Conservation (phyloP, 305 asterid genomes). For the Ilex paraguariensis region DNA sequence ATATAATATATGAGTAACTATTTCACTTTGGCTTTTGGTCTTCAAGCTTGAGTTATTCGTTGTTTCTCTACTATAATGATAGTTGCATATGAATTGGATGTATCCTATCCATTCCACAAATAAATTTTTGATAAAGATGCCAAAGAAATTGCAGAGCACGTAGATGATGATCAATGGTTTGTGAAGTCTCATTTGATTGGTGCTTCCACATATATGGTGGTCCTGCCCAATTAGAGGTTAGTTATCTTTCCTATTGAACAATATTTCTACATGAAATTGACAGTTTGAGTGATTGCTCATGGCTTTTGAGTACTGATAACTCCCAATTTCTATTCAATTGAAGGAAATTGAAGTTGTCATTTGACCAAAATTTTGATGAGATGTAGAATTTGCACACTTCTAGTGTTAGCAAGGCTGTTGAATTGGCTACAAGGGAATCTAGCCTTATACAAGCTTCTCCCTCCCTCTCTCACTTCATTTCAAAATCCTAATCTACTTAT, state of each 20-base stretch:
- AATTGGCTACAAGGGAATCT: slow-evolving; percentile 86
- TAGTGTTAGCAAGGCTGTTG: slow-evolving; percentile 93
- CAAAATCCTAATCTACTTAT: no score
- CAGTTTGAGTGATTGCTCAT: slow-evolving; percentile 10
- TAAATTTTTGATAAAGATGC: no score
- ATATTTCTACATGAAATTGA: slow-evolving; percentile 6
- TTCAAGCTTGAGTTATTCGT: no score
- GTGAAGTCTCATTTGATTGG: slow-evolving; percentile 82
- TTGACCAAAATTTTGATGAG: slow-evolving; percentile 67
- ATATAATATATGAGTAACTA: no score
- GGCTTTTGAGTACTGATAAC: slow-evolving; percentile 13
- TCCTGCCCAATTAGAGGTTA: slow-evolving; percentile 96
- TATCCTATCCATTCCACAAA: no score
- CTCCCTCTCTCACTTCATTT: not conserved
- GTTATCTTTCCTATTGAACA: slow-evolving; percentile 9
- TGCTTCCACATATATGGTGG: slow-evolving; percentile 99
- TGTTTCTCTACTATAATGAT: no score
- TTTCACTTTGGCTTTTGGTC: no score
- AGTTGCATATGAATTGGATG: no score
- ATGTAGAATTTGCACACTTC: slow-evolving; percentile 66
- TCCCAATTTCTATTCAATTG: slow-evolving; percentile 65
- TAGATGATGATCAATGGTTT: slow-evolving; percentile 64
- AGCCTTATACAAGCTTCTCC: slow-evolving; percentile 4
- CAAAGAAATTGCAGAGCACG: not conserved
- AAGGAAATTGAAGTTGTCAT: slow-evolving; percentile 75